A percentile compares a stretch with the other conserved stretches of the same genome.
These are phyloP conservation scores for Kodamaea hsintzibuensis DNA, from an alignment of 805 yeast genomes.

Conservation along the genomic window DNA sequence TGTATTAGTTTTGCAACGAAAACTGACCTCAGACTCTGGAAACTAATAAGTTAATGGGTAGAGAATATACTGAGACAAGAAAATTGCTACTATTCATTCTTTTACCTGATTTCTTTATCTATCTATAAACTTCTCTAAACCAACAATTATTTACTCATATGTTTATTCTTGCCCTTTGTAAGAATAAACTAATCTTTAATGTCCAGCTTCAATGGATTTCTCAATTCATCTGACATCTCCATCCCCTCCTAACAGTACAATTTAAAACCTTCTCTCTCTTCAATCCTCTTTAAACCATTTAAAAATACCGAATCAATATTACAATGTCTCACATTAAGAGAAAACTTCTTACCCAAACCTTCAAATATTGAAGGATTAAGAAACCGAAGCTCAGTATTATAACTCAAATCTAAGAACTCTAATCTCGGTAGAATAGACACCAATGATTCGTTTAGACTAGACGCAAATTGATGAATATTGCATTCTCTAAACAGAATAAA, in stretches of 20 bases:
- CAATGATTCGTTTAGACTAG: neutral
- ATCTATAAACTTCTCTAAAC: no score
- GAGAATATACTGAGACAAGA: no score
- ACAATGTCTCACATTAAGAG: neutral
- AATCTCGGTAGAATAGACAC: constrained; percentile 14
- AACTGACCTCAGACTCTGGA: no score
- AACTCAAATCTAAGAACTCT: constrained; percentile 14
- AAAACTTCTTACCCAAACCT: neutral
- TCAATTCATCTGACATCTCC: no score
- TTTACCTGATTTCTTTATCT: no score
- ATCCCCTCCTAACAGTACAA: neutral
- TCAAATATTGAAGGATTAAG: constrained; percentile 16
- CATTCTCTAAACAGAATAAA: constrained; percentile 18
- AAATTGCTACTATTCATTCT: no score
- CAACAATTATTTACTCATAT: no score
- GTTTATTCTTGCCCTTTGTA: no score
- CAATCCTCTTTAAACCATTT: neutral
- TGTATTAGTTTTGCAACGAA: no score
- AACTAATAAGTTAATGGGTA: no score
- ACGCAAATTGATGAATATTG: neutral
- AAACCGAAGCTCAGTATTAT: constrained; percentile 15
- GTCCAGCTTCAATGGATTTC: no score
- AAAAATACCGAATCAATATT: neutral
- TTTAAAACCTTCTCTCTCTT: neutral
- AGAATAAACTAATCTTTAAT: no score